Base-by-base conservation (phyloP, 169 alveolate species). In the Plasmodium fragile region DNA sequence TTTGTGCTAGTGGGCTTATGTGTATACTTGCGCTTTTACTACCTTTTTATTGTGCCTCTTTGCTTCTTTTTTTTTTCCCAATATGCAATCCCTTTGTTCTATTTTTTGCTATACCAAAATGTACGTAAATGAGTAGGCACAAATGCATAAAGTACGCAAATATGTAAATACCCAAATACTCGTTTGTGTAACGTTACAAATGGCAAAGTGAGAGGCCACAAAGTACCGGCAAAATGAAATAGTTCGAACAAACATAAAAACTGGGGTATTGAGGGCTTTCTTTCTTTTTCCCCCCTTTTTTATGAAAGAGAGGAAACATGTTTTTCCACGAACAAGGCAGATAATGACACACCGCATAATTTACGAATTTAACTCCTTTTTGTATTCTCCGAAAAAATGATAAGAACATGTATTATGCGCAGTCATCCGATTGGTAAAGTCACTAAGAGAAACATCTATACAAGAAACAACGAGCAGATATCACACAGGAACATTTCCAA, bases 301-400 rank as follows among this genome's bases (percentile, higher is more conserved):
- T 22, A 11, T 16, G 13, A 69, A 70, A 39, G 28, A 82, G 18
- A 49, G 55, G 52, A 43, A 43, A 13, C 65, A 13, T 32, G 7
- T 79, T 79, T 79, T 41, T 45, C 71, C 55, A 79, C 43, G 25
- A 32, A 41, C 41, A 41, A 73, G 53, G 82, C 75, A 39, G 52
- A 83, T 34, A 55, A 85, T 52, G 93, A 73, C 43, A 53, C 28
- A 49, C 39, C 28, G 16, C 73, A 69, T 82, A 85, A 73, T 69
- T 16, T 34, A 32, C 13, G 75, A 25, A 25, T 65, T 83, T 69
- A 52, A 39, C 52, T 45, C 45, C 65, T n/a, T 85, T 85, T 73
- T 69, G 36, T 75, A 65, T 30, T 85, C 45, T 41, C 77, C 43
- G 79, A 49, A 65, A 65, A 65, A 85, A 85, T 85, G 93, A 13